phyloP scores from a whole-genome alignment of 495 filamentous ascomycete species.

The Daldinia bambusicola region DNA sequence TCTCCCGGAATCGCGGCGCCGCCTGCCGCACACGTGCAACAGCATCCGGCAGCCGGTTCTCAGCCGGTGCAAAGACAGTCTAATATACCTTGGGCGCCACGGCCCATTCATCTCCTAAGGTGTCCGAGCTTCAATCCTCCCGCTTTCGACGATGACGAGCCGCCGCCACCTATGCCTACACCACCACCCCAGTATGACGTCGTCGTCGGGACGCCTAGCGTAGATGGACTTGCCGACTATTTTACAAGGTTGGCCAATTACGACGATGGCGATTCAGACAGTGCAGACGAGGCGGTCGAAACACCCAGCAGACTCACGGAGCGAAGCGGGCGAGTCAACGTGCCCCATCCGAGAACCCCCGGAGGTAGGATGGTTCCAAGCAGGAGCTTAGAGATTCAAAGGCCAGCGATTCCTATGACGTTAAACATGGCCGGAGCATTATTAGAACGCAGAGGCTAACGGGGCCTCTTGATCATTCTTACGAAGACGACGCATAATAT shows the following conservation, averaged over 20 bases:
- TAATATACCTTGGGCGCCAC: slow-evolving; percentile 39
- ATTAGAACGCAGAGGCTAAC: slow-evolving; percentile 37
- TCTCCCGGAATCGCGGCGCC: slow-evolving; percentile 32
- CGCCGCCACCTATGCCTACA: slow-evolving; percentile 79
- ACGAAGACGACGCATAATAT: background rate
- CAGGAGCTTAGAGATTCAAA: slow-evolving; percentile 59
- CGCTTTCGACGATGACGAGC: slow-evolving; percentile 85
- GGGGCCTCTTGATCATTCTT: background rate
- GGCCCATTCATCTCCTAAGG: slow-evolving; percentile 92
- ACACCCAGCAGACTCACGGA: slow-evolving; percentile 53
- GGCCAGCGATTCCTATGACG: slow-evolving; percentile 53
- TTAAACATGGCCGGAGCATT: slow-evolving; percentile 40
- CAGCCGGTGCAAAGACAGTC: slow-evolving; percentile 45
- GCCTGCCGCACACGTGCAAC: slow-evolving; percentile 38
- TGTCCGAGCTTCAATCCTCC: slow-evolving; percentile 90
- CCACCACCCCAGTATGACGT: slow-evolving; percentile 89
- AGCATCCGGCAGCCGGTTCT: slow-evolving; percentile 39
- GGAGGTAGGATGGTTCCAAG: slow-evolving; percentile 60
- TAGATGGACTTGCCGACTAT: slow-evolving; percentile 89
- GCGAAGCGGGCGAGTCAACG: slow-evolving; percentile 61
- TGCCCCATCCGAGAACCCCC: slow-evolving; percentile 65
- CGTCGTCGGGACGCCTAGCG: slow-evolving; percentile 81
- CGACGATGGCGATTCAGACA: slow-evolving; percentile 52
- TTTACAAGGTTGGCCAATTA: slow-evolving; percentile 70
- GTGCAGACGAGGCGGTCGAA: slow-evolving; percentile 51